Base-by-base conservation (phyloP, 495 filamentous ascomycete species). In the Daldinia grandis region DNA sequence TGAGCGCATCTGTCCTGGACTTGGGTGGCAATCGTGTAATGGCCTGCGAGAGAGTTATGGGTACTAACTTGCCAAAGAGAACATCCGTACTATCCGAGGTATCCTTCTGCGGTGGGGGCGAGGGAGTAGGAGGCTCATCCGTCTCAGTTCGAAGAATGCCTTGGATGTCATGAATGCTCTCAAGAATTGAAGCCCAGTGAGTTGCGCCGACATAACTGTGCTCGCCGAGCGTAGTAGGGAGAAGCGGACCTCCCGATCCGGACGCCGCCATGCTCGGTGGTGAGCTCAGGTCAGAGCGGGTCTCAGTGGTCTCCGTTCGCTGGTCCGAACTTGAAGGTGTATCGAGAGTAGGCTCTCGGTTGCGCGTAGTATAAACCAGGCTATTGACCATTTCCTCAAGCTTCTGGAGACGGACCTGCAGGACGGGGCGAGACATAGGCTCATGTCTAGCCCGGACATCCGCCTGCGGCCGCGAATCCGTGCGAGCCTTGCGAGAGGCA, bases 171-270 rank as follows among this genome's bases (percentile, higher is more conserved):
- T 78, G 73, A 31, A 78, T 79, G 60, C 76, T 81, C 37, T 86
- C 79, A 5, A 86, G 76, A 33, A 87, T 82, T 1, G 84, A 78
- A 25, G 82, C 78, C 83, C 83, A 85, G 58, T 86, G 81, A 19
- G 82, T 82, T 7, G 76, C 78, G 15, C 81, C 83, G 42, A 84
- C 78, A 57, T 85, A 85, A 14, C 65, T 75, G 25, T 71, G 68
- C 65, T 76, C 78, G 17, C 66, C 68, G 21, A 63, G 54, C 3
- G 68, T 57, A 35, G 69, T 61, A n/a, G 64, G 59, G 24, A 74
- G 77, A 63, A 76, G 51, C 10, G 71, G 59, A 5, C 67, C 66
- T 51, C 56, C 64, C 5, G 73, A 68, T 40, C 51, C 62, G 9
- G 73, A 69, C 12, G 54, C 40, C 8, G 53, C 59, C 51, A 76